Evolutionary conservation across 495 filamentous ascomycete species (phyloP), one percentile per base, ranked within the genome.

Genomic region (Acidiella bohemica): DNA sequence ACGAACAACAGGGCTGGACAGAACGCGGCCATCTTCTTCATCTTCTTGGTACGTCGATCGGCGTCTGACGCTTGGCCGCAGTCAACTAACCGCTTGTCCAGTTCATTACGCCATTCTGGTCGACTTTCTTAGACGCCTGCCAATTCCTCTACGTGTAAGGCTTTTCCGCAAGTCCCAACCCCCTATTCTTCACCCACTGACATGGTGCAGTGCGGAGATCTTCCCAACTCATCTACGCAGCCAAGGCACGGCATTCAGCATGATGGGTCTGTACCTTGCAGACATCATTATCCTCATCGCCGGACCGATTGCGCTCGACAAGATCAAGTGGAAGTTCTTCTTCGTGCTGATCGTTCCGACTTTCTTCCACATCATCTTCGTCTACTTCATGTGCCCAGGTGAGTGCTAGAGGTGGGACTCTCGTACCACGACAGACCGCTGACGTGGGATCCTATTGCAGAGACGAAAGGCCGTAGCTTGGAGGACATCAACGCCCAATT

Each of bases 71-170:
- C 23, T 48, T n/a, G n/a, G n/a, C n/a, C n/a, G n/a, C n/a, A n/a
- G n/a, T n/a, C n/a, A n/a, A n/a, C n/a, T n/a, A n/a, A n/a, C n/a
- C n/a, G n/a, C n/a, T n/a, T n/a, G n/a, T n/a, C n/a, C n/a, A n/a
- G n/a, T n/a, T n/a, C n/a, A n/a, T n/a, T n/a, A n/a, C n/a, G n/a
- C n/a, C n/a, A n/a, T n/a, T n/a, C n/a, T n/a, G n/a, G n/a, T n/a
- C n/a, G n/a, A n/a, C 38, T 4, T 54, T 42, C 34, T 32, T 52
- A 12, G 51, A 54, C 28, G 49, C 49, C 8, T 45, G 32, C 5
- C 49, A 51, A 22, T 52, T 35, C 23, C 41, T 54, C 13, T 54
- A 52, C 30, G 36, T 54, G 33, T n/a, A n/a, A n/a, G n/a, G n/a
- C n/a, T n/a, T n/a, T n/a, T n/a, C n/a, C n/a, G n/a, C n/a, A n/a